phyloP scores from a whole-genome alignment of 2,329 filamentous ascomycete species.

The Clonostachys rhizophaga region DNA sequence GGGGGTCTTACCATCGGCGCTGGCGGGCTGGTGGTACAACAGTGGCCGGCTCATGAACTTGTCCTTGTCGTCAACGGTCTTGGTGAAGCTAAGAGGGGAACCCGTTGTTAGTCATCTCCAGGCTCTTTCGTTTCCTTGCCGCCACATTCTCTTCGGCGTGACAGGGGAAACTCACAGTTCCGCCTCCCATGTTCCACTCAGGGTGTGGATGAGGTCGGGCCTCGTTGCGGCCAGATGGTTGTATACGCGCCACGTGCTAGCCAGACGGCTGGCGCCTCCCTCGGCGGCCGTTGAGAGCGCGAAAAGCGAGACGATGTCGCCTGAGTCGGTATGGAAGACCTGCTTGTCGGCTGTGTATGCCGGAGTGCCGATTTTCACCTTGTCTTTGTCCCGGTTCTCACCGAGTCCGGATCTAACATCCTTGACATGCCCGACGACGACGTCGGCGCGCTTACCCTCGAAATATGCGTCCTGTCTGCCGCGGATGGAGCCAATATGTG shows the following conservation, averaged over 20 bases:
- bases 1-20: constrained; percentile 23
- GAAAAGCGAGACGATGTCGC: constrained; percentile 56
- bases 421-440: constrained; percentile 57
- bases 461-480: constrained; percentile 45
- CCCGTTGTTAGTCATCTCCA: too few relatives aligned
- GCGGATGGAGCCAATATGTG: constrained; percentile 49
- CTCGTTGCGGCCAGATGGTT: constrained; percentile 55
- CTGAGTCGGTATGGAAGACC: constrained; percentile 56
- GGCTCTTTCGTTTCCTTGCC: not conserved
- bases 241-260: constrained; percentile 55
- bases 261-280: constrained; percentile 54
- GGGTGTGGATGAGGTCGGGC: constrained; percentile 54
- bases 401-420: constrained; percentile 37
- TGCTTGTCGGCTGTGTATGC: constrained; percentile 58
- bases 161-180: constrained; percentile 24
- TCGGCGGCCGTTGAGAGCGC: constrained; percentile 43
- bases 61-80: constrained; percentile 42
- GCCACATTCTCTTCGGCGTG: too few relatives aligned
- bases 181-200: constrained; percentile 43
- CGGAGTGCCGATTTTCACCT: constrained; percentile 42
- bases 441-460: constrained; percentile 40
- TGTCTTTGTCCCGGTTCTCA: constrained; percentile 15
- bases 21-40: constrained; percentile 49
- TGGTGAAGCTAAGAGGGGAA: constrained; percentile 13
- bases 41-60: constrained; percentile 45